These are phyloP conservation scores for Nigrograna mackinnonii DNA, from an alignment of 2,329 filamentous ascomycete genomes.

Conservation along the genomic window DNA sequence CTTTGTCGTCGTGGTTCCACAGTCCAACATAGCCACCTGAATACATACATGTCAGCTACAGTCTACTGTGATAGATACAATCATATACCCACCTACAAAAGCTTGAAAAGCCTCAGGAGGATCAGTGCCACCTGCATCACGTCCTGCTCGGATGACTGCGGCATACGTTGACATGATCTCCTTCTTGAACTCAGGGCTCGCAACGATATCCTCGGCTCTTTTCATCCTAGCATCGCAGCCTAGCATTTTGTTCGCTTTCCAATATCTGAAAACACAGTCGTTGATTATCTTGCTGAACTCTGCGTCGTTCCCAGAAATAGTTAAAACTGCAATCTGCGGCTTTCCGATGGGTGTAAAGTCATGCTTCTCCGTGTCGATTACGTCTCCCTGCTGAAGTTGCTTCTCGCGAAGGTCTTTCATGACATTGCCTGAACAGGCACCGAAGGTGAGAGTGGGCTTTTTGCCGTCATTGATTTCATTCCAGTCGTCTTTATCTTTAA, in stretches of 20 bases:
- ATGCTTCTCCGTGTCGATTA: neutral
- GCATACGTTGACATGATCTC: slow-evolving; percentile 5
- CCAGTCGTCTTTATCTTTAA: slow-evolving; percentile 2
- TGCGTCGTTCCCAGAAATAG: slow-evolving; percentile 6
- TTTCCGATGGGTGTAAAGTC: slow-evolving; percentile 2
- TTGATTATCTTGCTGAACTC: slow-evolving; percentile 6
- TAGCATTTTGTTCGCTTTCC: slow-evolving; percentile 3
- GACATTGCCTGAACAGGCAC: slow-evolving; percentile 6
- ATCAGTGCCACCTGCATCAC: slow-evolving; percentile 2
- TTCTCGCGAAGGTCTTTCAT: slow-evolving; percentile 4
- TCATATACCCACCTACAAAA: slow-evolving; percentile 3
- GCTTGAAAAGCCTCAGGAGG: slow-evolving; percentile 5
- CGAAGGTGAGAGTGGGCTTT: slow-evolving; percentile 4
- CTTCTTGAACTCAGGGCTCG: slow-evolving; percentile 4
- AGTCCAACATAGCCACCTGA: slow-evolving; percentile 6
- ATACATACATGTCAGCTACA: slow-evolving; percentile 1
- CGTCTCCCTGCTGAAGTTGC: slow-evolving; percentile 3
- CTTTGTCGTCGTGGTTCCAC: slow-evolving; percentile 3
- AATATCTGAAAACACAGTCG: slow-evolving; percentile 5
- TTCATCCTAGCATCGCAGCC: slow-evolving; percentile 2
- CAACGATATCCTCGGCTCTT: slow-evolving; percentile 1
- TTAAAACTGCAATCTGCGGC: slow-evolving; percentile 8
- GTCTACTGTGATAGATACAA: no score
- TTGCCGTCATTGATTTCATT: slow-evolving; percentile 1
- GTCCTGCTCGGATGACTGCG: slow-evolving; percentile 2